A percentile compares a stretch with the other conserved stretches of the same genome.
These are phyloP conservation scores for Candida manassasensis DNA, from an alignment of 805 yeast genomes.

Conservation along the genomic window DNA sequence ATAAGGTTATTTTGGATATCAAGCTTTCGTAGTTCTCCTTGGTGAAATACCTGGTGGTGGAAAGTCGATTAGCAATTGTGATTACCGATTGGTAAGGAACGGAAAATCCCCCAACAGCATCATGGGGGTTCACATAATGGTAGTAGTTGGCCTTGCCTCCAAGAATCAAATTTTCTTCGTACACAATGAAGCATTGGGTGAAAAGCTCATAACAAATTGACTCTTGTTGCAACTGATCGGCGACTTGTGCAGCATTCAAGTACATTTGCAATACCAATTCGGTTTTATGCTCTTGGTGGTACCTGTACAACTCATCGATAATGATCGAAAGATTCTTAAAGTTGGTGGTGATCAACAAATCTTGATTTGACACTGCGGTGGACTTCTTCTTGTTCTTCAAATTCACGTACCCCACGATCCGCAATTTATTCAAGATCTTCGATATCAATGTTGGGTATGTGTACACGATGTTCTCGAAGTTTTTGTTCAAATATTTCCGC, in stretches of 20 bases:
- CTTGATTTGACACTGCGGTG: slow-evolving; percentile 19
- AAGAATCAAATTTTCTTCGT: slow-evolving; percentile 54
- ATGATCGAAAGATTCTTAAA: slow-evolving; percentile 72
- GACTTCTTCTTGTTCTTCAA: slow-evolving; percentile 20
- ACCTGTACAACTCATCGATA: slow-evolving; percentile 58
- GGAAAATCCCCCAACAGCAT: slow-evolving; percentile 42
- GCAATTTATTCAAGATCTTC: slow-evolving; percentile 54
- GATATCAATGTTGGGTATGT: slow-evolving; percentile 76
- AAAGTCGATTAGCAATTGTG: slow-evolving; percentile 42
- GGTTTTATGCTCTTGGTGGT: slow-evolving; percentile 28
- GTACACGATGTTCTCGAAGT: slow-evolving; percentile 52
- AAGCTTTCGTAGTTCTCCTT: slow-evolving; percentile 74
- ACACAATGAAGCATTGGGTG: slow-evolving; percentile 80
- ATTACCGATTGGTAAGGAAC: slow-evolving; percentile 47
- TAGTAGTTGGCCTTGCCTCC: slow-evolving; percentile 9
- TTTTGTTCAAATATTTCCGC: slow-evolving; percentile 46
- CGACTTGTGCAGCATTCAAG: slow-evolving; percentile 64
- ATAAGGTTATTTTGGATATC: slow-evolving; percentile 79
- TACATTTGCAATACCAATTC: slow-evolving; percentile 46
- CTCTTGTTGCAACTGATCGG: slow-evolving; percentile 70
- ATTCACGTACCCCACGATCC: slow-evolving; percentile 34
- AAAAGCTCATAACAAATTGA: slow-evolving; percentile 83
- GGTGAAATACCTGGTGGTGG: slow-evolving; percentile 40
- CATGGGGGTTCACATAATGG: slow-evolving; percentile 28
- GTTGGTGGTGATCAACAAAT: slow-evolving; percentile 39